Evolutionary conservation across 139 green algal genomes (phyloP).

Genomic region (Coelastrella sp.): DNA sequence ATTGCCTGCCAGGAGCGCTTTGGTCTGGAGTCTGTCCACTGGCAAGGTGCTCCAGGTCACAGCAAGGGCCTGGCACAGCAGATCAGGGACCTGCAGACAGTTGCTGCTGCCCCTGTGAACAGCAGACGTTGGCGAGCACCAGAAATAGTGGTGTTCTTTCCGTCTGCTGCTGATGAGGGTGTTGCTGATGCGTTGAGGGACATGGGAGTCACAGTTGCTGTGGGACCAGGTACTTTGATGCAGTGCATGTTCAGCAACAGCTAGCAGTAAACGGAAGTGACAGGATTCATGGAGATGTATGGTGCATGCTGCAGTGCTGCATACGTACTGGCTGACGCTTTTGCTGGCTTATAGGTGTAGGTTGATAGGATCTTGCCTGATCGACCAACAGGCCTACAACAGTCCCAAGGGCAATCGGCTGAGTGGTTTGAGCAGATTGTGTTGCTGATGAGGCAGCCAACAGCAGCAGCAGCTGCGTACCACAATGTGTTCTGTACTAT

Average conservation of each 20-base stretch:
- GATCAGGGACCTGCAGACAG: constrained; percentile 57
- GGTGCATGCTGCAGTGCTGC: too few species aligned
- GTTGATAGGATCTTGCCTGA: too few species aligned
- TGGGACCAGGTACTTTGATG: neutral
- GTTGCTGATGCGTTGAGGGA: constrained; percentile 47
- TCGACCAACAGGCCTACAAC: too few species aligned
- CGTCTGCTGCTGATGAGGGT: constrained; percentile 14
- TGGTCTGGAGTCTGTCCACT: constrained; percentile 58
- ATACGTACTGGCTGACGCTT: too few species aligned
- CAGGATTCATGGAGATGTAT: too few species aligned
- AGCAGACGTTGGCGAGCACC: constrained; percentile 50
- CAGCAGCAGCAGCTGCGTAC: too few species aligned
- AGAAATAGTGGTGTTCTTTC: constrained; percentile 34
- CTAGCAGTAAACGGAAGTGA: too few species aligned
- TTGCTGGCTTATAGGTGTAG: too few species aligned
- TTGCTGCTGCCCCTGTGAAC: constrained; percentile 57
- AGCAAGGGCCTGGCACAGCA: constrained; percentile 67
- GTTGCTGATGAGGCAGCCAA: too few species aligned
- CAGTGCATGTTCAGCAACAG: too few species aligned
- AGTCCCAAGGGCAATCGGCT: too few species aligned
- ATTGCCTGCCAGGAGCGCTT: constrained; percentile 42
- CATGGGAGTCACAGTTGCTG: constrained; percentile 59
- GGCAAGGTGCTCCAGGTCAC: constrained; percentile 17
- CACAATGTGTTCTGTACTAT: neutral
- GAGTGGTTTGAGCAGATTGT: too few species aligned